These are phyloP conservation scores for Cydonia oblonga DNA, from an alignment of 331 rosid genomes.

Conservation along the genomic window DNA sequence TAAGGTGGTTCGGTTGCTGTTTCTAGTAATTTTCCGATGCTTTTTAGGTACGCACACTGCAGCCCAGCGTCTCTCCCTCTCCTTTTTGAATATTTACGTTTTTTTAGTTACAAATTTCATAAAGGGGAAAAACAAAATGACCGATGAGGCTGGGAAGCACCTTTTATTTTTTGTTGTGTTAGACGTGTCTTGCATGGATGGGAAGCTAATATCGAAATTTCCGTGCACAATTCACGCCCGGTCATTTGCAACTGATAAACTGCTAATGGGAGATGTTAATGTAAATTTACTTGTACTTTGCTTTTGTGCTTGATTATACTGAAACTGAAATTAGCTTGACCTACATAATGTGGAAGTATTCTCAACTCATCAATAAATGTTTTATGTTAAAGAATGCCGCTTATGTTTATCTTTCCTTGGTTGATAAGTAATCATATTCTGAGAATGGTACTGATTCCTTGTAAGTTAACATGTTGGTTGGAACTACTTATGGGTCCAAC, in stretches of 20 bases:
- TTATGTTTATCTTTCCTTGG: too few relatives aligned
- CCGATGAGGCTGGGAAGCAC: constrained; percentile 34
- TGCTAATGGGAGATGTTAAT: constrained; percentile 4
- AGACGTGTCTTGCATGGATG: constrained; percentile 43
- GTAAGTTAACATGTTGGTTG: too few relatives aligned
- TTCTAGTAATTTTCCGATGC: constrained; percentile 14
- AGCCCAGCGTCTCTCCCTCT: not conserved
- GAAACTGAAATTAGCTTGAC: not conserved
- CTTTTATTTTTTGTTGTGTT: constrained; percentile 24
- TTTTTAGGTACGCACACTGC: constrained; percentile 7
- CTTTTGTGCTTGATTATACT: not conserved
- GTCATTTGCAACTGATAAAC: constrained; percentile 14
- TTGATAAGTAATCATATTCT: too few relatives aligned
- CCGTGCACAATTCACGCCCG: constrained; percentile 18
- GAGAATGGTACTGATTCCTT: too few relatives aligned
- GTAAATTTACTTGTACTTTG: constrained; percentile 7
- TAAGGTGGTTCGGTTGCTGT: constrained; percentile 16
- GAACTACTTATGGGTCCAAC: too few relatives aligned
- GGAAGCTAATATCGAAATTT: constrained; percentile 18
- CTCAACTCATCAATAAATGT: not conserved
- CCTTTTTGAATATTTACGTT: constrained; percentile 10
- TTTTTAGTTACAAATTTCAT: constrained; percentile 9
- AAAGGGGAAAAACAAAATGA: not conserved
- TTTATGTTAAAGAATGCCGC: not conserved
- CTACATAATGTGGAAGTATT: not conserved